These are phyloP conservation scores for Linnemannia hyalina DNA, from an alignment of 192 early-diverging fungal species.

Conservation along the genomic window DNA sequence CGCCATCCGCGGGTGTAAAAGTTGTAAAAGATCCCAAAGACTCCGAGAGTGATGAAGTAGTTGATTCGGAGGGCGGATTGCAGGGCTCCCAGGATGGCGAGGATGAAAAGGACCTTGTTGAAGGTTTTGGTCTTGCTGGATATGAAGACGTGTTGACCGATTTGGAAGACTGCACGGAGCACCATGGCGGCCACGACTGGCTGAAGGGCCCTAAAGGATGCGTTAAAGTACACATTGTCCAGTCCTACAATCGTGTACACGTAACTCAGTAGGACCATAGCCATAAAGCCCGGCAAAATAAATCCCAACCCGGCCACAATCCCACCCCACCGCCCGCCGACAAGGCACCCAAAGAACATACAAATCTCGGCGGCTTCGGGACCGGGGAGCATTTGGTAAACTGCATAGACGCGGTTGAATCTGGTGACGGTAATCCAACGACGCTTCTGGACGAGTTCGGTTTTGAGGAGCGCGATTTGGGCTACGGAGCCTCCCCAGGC, in stretches of 20 bases:
- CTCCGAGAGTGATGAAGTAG: constrained; percentile 64
- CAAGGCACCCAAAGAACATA: constrained; percentile 65
- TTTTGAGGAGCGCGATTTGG: constrained; percentile 66
- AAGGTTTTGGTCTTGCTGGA: constrained; percentile 59
- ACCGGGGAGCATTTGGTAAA: constrained; percentile 70
- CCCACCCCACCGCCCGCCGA: constrained; percentile 61
- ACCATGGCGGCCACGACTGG: constrained; percentile 70
- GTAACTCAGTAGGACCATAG: constrained; percentile 60
- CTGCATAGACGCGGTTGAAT: constrained; percentile 68
- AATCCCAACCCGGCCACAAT: constrained; percentile 65
- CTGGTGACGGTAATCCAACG: constrained; percentile 62
- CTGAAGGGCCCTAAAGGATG: constrained; percentile 64
- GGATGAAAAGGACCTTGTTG: constrained; percentile 42
- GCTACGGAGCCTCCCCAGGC: constrained; percentile 70
- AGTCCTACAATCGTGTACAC: constrained; percentile 60
- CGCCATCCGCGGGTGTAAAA: constrained; percentile 24
- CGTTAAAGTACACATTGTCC: constrained; percentile 65
- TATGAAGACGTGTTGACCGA: constrained; percentile 61
- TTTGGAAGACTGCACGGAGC: constrained; percentile 60
- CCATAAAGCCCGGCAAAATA: constrained; percentile 62
- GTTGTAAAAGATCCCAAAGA: constrained; percentile 56
- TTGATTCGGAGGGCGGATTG: constrained; percentile 64
- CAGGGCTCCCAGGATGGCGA: constrained; percentile 52
- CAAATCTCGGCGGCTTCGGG: constrained; percentile 70
- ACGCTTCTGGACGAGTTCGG: constrained; percentile 57